Evolutionary conservation across 306 rosid species (phyloP), one percentile per base, ranked within the genome.

Genomic region (Arachis hypogaea): DNA sequence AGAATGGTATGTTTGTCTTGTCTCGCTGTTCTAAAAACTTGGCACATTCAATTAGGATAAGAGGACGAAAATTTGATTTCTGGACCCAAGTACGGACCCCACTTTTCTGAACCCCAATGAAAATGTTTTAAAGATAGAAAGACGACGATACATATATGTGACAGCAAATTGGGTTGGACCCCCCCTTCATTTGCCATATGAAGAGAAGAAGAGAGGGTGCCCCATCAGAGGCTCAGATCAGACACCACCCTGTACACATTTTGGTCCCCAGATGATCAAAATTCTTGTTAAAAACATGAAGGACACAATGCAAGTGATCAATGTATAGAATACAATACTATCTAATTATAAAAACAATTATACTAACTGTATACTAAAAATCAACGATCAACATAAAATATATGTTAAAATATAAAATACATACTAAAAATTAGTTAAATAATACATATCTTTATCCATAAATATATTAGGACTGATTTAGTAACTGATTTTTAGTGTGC

Each of bases 1-100:
- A 75, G 80, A 74, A 85, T 85, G 75, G 77, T 80, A 73, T 88
- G 1, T 86, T 86, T 86, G 93, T 88, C 93, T 82, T 76, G 81
- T 80, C 28, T 82, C 80, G 22, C 12, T 45, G 69, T 67, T 75
- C 56, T 57, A 66, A 63, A 60, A 43, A 65, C 68, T 81, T 72
- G 44, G 63, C 76, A 73, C 63, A 78, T 84, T 83, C 7, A 82
- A 70, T 69, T 73, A 54, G 59, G 30, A 75, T 76, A 72, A 75
- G 61, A 74, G 38, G 84, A 69, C 83, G 65, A 80, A 80, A 65
- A 3, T 40, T 73, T 44, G 14, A 36, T 78, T 7, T 47, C 29
- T 41, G 66, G 4, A 52, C 40, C 75, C 43, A 40, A 28, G 5
- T 46, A 14, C 5, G 49, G 57, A 2, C 59, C 82, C 85, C 74